Evolutionary conservation across 1,284 basidiomycete species (phyloP), one percentile per base, ranked within the genome.

Genomic region (Sutorius eximius): DNA sequence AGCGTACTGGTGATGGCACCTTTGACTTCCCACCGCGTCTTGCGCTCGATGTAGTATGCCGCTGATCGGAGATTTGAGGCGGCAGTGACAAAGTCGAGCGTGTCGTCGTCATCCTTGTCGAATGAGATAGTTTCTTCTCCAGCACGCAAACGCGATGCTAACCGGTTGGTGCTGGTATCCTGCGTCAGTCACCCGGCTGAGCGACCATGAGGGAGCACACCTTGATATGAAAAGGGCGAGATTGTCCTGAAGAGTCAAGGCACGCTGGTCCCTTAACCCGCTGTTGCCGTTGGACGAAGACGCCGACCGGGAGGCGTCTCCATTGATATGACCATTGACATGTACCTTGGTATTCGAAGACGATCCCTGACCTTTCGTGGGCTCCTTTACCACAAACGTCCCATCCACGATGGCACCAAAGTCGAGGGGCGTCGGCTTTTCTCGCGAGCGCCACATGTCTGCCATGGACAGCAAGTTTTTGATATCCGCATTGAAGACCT

Each of bases 81-180:
- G 3, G 96, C 91, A 0, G 95, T 93, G 33, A 98, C 95, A 69
- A 99, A 98, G 73, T 98, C 93, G 11, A 99, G 82, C 0, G 94
- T 91, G 64, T 98, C 95, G 38, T 95, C 91, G 66, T 99, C 97
- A 70, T 99, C 97, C 73, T 99, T 99, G 78, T 99, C 97, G 65
- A 98, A 99, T 0, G 86, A 78, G 47, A 99, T 89, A 0, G 83
- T 86, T 16, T 88, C 81, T 59, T 93, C 88, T 33, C 90, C 87
- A 32, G 78, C 77, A 43, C 82, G 81, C 2, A 93, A 73, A 7
- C 95, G 91, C 4, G 76, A 75, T 1, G 93, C 87, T 1, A 99
- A 78, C 1, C 87, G 83, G 41, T 88, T 82, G 27, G 91, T 86
- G 64, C 93, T 96, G 59, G 36, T 37, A 13, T 43, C 24, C 22